These are phyloP conservation scores for Dryas drummondii DNA, from an alignment of 306 rosid genomes.

Conservation along the genomic window DNA sequence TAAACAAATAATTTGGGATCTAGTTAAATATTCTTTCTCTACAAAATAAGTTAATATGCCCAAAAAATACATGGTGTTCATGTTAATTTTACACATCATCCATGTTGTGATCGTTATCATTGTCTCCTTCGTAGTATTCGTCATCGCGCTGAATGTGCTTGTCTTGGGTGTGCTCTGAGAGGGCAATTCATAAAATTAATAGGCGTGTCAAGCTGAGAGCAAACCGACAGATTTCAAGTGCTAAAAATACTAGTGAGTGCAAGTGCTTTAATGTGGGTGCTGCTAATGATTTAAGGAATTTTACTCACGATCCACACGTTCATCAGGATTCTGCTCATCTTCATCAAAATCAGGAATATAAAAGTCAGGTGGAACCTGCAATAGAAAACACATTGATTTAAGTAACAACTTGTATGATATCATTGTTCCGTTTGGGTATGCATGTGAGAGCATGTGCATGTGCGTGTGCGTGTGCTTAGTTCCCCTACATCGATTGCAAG, in stretches of 20 bases:
- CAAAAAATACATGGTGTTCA: neutral
- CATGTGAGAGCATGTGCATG: neutral
- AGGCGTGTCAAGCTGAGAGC: slow-evolving; percentile 1
- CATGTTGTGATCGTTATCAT: slow-evolving; percentile 83
- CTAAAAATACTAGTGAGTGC: neutral
- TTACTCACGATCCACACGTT: slow-evolving; percentile 85
- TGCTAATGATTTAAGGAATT: neutral
- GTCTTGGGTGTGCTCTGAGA: slow-evolving; percentile 86
- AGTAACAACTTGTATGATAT: neutral
- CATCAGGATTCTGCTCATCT: slow-evolving; percentile 94
- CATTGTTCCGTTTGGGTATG: neutral
- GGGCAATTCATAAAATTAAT: neutral
- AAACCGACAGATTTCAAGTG: neutral
- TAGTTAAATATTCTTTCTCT: neutral
- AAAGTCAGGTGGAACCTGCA: slow-evolving; percentile 95
- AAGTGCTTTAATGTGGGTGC: too few species aligned
- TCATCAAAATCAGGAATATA: slow-evolving; percentile 91
- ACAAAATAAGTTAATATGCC: neutral
- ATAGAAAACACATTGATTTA: slow-evolving; percentile 9
- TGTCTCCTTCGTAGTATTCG: slow-evolving; percentile 88
- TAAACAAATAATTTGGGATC: neutral
- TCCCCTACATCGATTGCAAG: neutral
- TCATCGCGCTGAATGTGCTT: slow-evolving; percentile 90
- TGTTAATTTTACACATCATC: slow-evolving; percentile 47
- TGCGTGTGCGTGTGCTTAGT: neutral